phyloP scores from a whole-genome alignment of 306 rosid genomes.

The Ormosia semicastrata region DNA sequence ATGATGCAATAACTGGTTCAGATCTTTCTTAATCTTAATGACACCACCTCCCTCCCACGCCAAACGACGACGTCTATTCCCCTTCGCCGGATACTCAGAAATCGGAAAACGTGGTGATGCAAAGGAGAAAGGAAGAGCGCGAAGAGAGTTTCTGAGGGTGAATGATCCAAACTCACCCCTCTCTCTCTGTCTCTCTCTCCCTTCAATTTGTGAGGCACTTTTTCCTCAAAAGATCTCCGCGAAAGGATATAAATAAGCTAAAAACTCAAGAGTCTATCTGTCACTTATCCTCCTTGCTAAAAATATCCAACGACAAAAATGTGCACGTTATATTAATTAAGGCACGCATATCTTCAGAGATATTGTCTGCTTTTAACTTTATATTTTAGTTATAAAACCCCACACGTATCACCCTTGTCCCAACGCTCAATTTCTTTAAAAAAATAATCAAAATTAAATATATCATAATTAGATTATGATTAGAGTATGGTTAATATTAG shows the following conservation, averaged over 20 bases:
- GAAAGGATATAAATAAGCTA: background rate
- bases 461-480: too few species aligned
- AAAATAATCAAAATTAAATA: too few species aligned
- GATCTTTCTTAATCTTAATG: background rate
- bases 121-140: slow-evolving; percentile 3
- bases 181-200: background rate
- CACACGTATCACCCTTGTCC: too few species aligned
- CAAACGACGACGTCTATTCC: slow-evolving; percentile 22
- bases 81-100: background rate
- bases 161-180: background rate
- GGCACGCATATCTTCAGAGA: background rate
- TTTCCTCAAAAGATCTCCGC: background rate
- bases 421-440: too few species aligned
- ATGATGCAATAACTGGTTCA: background rate
- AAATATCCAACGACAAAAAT: background rate
- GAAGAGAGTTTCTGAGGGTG: background rate
- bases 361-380: background rate
- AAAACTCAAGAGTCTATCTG: background rate
- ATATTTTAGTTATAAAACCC: too few species aligned
- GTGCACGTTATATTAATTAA: background rate
- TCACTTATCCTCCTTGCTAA: slow-evolving; percentile 1
- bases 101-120: background rate
- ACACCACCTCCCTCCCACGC: background rate
- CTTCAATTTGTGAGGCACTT: background rate
- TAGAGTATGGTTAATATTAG: too few species aligned